Base-by-base conservation (phyloP, 257 asterid genomes). In the Solanum ossicruentum region DNA sequence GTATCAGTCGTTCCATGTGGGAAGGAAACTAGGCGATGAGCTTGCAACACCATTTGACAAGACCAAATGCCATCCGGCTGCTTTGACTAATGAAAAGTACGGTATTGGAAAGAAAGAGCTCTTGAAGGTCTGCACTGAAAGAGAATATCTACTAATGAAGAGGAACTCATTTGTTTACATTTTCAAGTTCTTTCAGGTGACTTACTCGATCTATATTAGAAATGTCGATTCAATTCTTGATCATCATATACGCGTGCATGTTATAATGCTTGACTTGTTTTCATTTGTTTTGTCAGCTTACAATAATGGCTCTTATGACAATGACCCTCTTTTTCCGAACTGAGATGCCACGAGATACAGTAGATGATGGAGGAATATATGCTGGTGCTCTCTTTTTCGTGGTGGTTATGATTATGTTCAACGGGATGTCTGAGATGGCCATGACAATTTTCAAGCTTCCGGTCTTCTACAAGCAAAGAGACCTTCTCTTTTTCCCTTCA, bases 391-490 rank as follows among this genome's bases (percentile, higher is more conserved):
- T 92, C 2, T 90, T 94, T 88, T 92, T 39, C 36, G 52, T 78
- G 2, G 88, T 94, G n/a, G 23, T 81, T 23, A 77, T 81, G 84
- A 56, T 88, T 87, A 91, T 92, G 94, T 94, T 92, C 88, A 92
- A 92, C 3, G 98, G 96, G 81, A 60, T 92, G 88, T 72, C 93
- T 2, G 98, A 93, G 90, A 83, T 93, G 86, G 80, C 94, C 61
- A 78, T 93, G 92, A 93, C 96, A 28, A 89, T 93, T 41, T 83
- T 32, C 83, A 93, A 90, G 92, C 96, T 94, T 86, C 97, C 98
- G 0, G 94, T 93, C 65, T 94, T 93, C 89, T 94, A 91, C 89
- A 94, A 94, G 88, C 98, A 94, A 83, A 85, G 97, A 85, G 92
- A 94, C 73, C 90, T 91, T 86, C 91, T 51, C 60, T 92, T 94